These are phyloP conservation scores for Dryas integrifolia DNA, from an alignment of 331 rosid genomes.

Conservation along the genomic window DNA sequence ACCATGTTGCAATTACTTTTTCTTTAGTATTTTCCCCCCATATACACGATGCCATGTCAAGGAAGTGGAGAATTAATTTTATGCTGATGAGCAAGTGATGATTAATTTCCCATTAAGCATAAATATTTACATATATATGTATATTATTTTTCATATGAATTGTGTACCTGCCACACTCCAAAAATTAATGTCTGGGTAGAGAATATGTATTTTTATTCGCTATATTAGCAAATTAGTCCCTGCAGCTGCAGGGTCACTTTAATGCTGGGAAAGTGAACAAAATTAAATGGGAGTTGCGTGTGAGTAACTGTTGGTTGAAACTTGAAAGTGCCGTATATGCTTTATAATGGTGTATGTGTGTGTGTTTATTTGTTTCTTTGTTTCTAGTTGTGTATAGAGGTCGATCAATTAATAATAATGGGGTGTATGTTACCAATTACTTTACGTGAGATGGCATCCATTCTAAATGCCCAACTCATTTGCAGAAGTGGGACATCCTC, in stretches of 20 bases:
- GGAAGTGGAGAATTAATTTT: neutral
- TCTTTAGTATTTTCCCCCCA: neutral
- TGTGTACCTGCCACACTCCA: too few species aligned
- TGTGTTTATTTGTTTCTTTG: neutral
- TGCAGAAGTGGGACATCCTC: constrained; percentile 28
- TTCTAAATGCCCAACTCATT: constrained; percentile 19
- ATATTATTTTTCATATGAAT: too few species aligned
- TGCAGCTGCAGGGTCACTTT: neutral
- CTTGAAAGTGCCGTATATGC: neutral
- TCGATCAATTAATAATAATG: neutral
- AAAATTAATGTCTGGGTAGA: neutral
- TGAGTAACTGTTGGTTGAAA: neutral
- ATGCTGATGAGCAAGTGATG: neutral
- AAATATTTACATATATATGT: too few species aligned
- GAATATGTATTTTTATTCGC: too few species aligned
- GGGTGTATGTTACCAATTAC: constrained; percentile 7
- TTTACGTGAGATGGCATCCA: constrained; percentile 33
- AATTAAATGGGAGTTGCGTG: constrained; percentile 27
- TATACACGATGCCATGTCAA: constrained; percentile 7
- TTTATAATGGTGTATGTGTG: constrained; percentile 9
- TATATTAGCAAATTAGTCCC: too few species aligned
- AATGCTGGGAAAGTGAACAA: constrained; percentile 1
- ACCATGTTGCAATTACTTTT: constrained; percentile 19
- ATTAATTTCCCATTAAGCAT: neutral
- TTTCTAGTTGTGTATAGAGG: neutral